These are phyloP conservation scores for Suillus discolor DNA, from an alignment of 768 basidiomycete genomes.

Conservation along the genomic window DNA sequence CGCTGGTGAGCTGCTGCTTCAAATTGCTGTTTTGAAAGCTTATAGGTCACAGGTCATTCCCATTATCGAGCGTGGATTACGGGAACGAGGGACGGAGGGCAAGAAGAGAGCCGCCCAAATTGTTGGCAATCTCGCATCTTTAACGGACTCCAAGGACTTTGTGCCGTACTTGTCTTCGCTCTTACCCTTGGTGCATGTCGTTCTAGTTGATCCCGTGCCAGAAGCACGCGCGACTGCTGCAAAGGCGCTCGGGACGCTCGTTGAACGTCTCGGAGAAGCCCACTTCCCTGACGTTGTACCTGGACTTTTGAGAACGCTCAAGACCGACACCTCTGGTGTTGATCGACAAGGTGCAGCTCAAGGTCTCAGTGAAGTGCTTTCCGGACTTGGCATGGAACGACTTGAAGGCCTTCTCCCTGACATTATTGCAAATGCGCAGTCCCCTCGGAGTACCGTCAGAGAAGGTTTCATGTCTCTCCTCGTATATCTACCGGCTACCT, in stretches of 20 bases:
- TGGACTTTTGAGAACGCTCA: constrained; percentile 83
- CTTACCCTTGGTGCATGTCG: constrained; percentile 87
- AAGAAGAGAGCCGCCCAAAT: constrained; percentile 97
- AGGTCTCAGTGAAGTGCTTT: constrained; percentile 92
- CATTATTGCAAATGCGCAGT: constrained; percentile 89
- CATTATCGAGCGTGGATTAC: constrained; percentile 90
- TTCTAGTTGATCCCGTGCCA: constrained; percentile 95
- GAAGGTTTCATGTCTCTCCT: constrained; percentile 99
- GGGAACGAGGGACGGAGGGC: constrained; percentile 89
- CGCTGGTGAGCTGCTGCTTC: constrained; percentile 59
- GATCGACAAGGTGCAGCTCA: constrained; percentile 98
- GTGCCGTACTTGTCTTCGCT: constrained; percentile 91
- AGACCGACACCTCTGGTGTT: constrained; percentile 91
- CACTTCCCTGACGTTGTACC: constrained; percentile 97
- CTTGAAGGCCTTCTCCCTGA: constrained; percentile 93
- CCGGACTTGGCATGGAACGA: constrained; percentile 96
- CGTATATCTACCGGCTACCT: constrained; percentile 93
- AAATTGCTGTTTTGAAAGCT: constrained; percentile 1
- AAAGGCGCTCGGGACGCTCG: constrained; percentile 94
- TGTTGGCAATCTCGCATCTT: constrained; percentile 92
- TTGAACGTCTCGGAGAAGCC: constrained; percentile 91
- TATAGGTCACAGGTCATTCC: constrained; percentile 72
- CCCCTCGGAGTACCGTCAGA: constrained; percentile 85
- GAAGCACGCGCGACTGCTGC: constrained; percentile 97
- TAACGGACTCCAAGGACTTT: constrained; percentile 90